Evolutionary conservation across 1,284 basidiomycete species (phyloP).

Genomic region (Apiotrichum gamsii): DNA sequence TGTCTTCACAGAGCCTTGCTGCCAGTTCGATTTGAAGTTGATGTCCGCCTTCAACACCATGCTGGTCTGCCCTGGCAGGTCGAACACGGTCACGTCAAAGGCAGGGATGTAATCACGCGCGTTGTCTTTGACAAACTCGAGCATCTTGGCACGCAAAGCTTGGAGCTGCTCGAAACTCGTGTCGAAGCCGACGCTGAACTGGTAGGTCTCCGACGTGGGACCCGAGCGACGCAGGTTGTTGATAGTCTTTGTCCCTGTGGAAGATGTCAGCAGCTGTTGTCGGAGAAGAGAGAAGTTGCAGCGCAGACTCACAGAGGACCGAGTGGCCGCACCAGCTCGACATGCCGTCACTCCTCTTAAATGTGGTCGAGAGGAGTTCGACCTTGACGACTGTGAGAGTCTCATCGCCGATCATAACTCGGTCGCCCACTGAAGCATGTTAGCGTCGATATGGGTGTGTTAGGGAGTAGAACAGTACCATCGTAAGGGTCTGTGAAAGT

Average conservation of each 20-base stretch:
- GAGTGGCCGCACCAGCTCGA: slow-evolving; percentile 60
- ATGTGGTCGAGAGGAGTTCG: slow-evolving; percentile 65
- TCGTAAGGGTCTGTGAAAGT: slow-evolving; percentile 65
- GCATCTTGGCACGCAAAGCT: slow-evolving; percentile 69
- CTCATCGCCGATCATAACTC: slow-evolving; percentile 53
- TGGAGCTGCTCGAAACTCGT: slow-evolving; percentile 82
- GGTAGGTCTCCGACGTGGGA: slow-evolving; percentile 53
- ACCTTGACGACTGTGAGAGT: slow-evolving; percentile 81
- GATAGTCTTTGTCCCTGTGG: slow-evolving; percentile 58
- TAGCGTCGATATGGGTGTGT: too few species aligned
- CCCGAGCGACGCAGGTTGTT: slow-evolving; percentile 51
- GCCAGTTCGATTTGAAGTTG: slow-evolving; percentile 79
- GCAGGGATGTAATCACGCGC: slow-evolving; percentile 64
- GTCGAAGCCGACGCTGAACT: slow-evolving; percentile 71
- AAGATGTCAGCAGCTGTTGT: too few species aligned
- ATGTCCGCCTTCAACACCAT: slow-evolving; percentile 75
- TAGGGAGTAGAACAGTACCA: too few species aligned
- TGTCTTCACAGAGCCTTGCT: slow-evolving; percentile 64
- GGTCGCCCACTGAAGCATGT: too few species aligned
- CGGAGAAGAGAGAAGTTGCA: too few species aligned
- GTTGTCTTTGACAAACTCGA: slow-evolving; percentile 66
- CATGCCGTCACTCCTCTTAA: slow-evolving; percentile 50
- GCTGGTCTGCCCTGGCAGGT: slow-evolving; percentile 75
- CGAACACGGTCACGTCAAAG: slow-evolving; percentile 59
- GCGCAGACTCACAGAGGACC: too few species aligned